A percentile compares a stretch with the other conserved stretches of the same genome.
These are phyloP conservation scores for Blepharisma stoltei DNA, from an alignment of 73 alveolate species.

Conservation along the genomic window DNA sequence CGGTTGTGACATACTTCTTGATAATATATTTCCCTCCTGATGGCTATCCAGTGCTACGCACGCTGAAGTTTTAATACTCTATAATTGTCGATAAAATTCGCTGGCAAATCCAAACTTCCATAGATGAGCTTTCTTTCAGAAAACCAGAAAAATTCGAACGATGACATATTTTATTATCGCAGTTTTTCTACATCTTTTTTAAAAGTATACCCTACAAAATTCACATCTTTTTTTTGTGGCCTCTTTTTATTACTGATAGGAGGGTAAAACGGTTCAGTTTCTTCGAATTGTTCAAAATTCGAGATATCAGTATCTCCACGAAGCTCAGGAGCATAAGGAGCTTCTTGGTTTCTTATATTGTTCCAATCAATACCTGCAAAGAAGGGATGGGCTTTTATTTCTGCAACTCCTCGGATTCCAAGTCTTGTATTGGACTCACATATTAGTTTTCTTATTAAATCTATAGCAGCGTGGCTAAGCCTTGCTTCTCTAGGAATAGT, in stretches of 20 bases:
- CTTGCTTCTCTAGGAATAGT: slow-evolving; percentile 14
- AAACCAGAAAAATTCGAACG: too few species aligned
- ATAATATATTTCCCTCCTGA: too few species aligned
- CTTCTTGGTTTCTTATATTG: slow-evolving; percentile 39
- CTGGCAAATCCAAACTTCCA: too few species aligned
- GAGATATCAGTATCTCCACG: neutral
- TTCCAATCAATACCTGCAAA: slow-evolving; percentile 59
- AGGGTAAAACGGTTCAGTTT: slow-evolving; percentile 29
- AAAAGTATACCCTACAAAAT: slow-evolving; percentile 19
- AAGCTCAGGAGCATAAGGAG: slow-evolving; percentile 19
- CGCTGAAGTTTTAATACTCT: too few species aligned
- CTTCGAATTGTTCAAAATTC: slow-evolving; percentile 21
- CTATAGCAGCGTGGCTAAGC: neutral
- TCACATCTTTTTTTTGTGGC: slow-evolving; percentile 4
- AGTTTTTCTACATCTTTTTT: slow-evolving; percentile 25
- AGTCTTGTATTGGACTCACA: slow-evolving; percentile 16
- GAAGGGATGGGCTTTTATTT: slow-evolving; percentile 54
- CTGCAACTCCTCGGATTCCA: slow-evolving; percentile 27
- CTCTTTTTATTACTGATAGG: neutral
- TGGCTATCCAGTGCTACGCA: too few species aligned
- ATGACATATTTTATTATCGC: too few species aligned
- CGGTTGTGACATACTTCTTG: too few species aligned
- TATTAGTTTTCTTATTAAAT: slow-evolving; percentile 7
- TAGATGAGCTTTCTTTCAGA: too few species aligned
- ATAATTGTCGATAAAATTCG: too few species aligned